A percentile compares a stretch with the other conserved stretches of the same genome.
Evolutionary conservation across 1,284 basidiomycete species (phyloP).

Genomic region (Ceratobasidium sp.): DNA sequence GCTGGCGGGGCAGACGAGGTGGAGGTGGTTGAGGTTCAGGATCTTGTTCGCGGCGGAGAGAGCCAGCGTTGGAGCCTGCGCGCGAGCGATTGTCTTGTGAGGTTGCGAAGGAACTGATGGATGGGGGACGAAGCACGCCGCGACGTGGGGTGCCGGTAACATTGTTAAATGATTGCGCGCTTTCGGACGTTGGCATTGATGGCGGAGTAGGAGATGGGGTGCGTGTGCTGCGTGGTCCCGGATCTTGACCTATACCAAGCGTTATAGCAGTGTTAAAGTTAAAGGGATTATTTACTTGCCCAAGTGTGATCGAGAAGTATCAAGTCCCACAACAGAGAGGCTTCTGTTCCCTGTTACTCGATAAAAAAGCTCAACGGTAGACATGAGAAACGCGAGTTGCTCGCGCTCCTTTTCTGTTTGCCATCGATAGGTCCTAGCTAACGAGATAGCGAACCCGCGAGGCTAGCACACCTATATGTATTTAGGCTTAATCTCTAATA

Average conservation of each 20-base stretch:
- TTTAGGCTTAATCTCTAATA: background rate
- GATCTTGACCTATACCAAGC: background rate
- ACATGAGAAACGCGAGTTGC: conserved; percentile 78
- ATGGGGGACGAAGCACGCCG: conserved; percentile 37
- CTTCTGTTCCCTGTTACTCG: conserved; percentile 67
- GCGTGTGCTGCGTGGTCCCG: background rate
- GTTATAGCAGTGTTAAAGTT: background rate
- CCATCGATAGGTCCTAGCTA: conserved; percentile 90
- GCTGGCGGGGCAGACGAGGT: conserved; percentile 29
- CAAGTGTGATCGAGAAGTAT: conserved; percentile 31
- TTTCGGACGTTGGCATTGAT: conserved; percentile 24
- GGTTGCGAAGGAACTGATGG: conserved; percentile 32
- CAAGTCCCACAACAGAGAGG: conserved; percentile 51
- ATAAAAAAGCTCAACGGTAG: conserved; percentile 78
- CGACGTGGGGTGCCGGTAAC: conserved; percentile 20
- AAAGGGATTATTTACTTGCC: conserved; percentile 1
- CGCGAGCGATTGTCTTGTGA: conserved; percentile 23
- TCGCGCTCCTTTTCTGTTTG: conserved; percentile 81
- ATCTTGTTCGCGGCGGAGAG: conserved; percentile 26
- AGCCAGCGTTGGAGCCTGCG: conserved; percentile 34
- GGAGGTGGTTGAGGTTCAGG: conserved; percentile 22
- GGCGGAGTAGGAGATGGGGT: conserved; percentile 37
- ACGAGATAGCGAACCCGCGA: conserved; percentile 80
- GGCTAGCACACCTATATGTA: conserved; percentile 61
- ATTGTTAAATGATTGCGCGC: conserved; percentile 30